Evolutionary conservation across 2,329 filamentous ascomycete genomes (phyloP).

Genomic region (Alternaria arbusti): DNA sequence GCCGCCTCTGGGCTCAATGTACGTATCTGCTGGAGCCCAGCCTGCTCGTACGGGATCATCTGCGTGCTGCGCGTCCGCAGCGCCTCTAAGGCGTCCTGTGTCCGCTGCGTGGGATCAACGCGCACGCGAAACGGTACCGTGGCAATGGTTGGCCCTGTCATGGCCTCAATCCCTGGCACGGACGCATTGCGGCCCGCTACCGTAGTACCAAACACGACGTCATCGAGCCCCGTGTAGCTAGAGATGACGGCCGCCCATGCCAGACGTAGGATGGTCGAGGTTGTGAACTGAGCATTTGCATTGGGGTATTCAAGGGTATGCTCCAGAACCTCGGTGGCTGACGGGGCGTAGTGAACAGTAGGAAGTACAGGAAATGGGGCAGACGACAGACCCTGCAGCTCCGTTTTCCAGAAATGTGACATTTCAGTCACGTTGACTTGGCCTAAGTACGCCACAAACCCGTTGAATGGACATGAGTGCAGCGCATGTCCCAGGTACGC

Average conservation of each 20-base stretch:
- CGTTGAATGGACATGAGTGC: neutral
- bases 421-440: too few relatives aligned
- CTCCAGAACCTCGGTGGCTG: neutral
- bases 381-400: neutral
- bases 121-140: slow-evolving; percentile 43
- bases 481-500: too few relatives aligned
- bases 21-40: slow-evolving; percentile 40
- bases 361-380: neutral
- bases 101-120: slow-evolving; percentile 8
- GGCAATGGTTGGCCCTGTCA: slow-evolving; percentile 53
- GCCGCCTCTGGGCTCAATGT: neutral
- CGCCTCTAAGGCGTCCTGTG: slow-evolving; percentile 12
- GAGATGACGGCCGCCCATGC: neutral
- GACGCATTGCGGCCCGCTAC: neutral
- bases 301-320: neutral
- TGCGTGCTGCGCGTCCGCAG: slow-evolving; percentile 21
- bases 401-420: neutral
- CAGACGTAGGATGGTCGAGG: neutral
- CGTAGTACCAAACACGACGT: neutral
- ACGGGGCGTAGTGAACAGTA: neutral
- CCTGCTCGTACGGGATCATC: slow-evolving; percentile 40
- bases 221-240: neutral
- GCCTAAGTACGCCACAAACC: too few relatives aligned
- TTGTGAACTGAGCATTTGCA: too few relatives aligned
- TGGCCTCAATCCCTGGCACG: slow-evolving; percentile 7